Evolutionary conservation across 768 basidiomycete species (phyloP).

Genomic region (Tricholoma sp.): DNA sequence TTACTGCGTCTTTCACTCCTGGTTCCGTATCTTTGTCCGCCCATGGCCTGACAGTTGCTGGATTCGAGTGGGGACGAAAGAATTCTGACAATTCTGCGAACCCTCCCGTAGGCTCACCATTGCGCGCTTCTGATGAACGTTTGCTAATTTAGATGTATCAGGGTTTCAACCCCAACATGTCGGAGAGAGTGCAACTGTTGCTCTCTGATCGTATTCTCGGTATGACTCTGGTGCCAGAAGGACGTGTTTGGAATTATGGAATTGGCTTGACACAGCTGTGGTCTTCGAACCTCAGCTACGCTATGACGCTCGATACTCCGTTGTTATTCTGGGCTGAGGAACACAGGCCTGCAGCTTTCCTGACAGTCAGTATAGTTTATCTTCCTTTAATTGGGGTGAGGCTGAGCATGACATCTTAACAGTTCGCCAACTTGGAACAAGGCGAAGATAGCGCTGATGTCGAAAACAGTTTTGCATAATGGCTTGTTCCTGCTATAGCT

Average conservation of each 20-base stretch:
- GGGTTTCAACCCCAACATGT: slow-evolving; percentile 99
- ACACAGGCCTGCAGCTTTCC: slow-evolving; percentile 91
- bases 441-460: slow-evolving; percentile 94
- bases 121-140: slow-evolving; percentile 1
- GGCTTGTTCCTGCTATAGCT: neutral
- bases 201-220: slow-evolving; percentile 94
- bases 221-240: slow-evolving; percentile 92
- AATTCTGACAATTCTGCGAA: slow-evolving; percentile 82
- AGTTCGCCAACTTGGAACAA: slow-evolving; percentile 89
- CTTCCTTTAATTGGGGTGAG: neutral
- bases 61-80: slow-evolving; percentile 98
- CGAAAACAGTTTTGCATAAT: slow-evolving; percentile 88
- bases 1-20: slow-evolving; percentile 95
- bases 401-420: slow-evolving; percentile 10
- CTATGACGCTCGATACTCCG: slow-evolving; percentile 88
- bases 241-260: slow-evolving; percentile 96
- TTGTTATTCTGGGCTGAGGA: slow-evolving; percentile 94
- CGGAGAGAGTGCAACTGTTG: slow-evolving; percentile 88
- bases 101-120: slow-evolving; percentile 47
- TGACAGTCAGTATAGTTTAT: slow-evolving; percentile 56
- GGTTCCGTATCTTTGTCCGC: slow-evolving; percentile 95
- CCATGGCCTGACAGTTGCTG: slow-evolving; percentile 84
- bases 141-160: slow-evolving; percentile 18
- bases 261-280: slow-evolving; percentile 91
- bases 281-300: slow-evolving; percentile 76